Conservation (phyloP, 1,284 basidiomycete genomes). For the Marasmius sp. region DNA sequence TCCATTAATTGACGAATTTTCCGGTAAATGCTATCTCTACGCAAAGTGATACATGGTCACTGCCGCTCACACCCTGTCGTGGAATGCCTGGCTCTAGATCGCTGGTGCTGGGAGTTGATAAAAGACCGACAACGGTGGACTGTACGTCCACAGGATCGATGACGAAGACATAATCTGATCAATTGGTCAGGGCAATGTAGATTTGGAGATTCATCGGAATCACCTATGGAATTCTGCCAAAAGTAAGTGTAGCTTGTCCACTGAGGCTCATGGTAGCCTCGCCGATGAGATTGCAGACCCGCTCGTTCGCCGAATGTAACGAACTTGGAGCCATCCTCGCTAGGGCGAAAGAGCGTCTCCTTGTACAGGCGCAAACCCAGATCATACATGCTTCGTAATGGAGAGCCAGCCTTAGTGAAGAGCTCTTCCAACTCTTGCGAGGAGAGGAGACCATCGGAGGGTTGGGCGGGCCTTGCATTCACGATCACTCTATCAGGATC, state of each 20-base stretch:
- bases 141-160: constrained; percentile 41
- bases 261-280: constrained; percentile 69
- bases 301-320: constrained; percentile 52
- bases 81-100: constrained; percentile 78
- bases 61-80: constrained; percentile 76
- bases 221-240: constrained; percentile 82
- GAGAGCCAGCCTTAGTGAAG: constrained; percentile 37
- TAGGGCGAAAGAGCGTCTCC: constrained; percentile 1
- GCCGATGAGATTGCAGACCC: constrained; percentile 35
- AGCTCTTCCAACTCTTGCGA: constrained; percentile 60
- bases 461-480: constrained; percentile 65
- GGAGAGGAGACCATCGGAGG: constrained; percentile 73
- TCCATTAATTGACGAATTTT: constrained; percentile 25
- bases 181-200: neutral
- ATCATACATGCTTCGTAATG: constrained; percentile 61
- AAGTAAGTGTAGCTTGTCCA: constrained; percentile 81
- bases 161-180: constrained; percentile 84
- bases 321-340: constrained; percentile 20
- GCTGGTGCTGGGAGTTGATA: constrained; percentile 63
- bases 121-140: constrained; percentile 58
- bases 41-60: constrained; percentile 84
- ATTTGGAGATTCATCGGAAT: neutral
- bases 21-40: constrained; percentile 39
- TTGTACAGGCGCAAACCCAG: constrained; percentile 42
- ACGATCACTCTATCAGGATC: constrained; percentile 78